Percentiles rank a stretch among this genome's conserved stretches.
Conservation (phyloP, 805 yeast species). For the Candida golubevii region DNA sequence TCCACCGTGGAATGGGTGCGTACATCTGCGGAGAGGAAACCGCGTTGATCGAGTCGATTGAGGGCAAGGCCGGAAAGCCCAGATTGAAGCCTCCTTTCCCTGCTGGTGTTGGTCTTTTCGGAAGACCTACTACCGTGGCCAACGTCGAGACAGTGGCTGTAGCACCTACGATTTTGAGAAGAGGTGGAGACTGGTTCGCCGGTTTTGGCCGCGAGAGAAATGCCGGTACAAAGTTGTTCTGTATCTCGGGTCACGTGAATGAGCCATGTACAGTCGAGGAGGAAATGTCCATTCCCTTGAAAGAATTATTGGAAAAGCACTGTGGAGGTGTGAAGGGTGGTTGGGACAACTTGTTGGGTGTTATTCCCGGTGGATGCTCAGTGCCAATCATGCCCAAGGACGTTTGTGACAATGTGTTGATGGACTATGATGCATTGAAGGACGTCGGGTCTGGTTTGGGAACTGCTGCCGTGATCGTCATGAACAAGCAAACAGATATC, state of each 20-base stretch:
- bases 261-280: conserved; percentile 92
- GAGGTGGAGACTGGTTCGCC: conserved; percentile 88
- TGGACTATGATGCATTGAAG: conserved; percentile 85
- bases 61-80: conserved; percentile 93
- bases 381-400: conserved; percentile 75
- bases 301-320: conserved; percentile 78
- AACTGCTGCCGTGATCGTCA: conserved; percentile 89
- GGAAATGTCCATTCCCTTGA: conserved; percentile 86
- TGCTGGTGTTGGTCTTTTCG: conserved; percentile 88
- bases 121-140: conserved; percentile 88
- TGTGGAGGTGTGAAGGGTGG: conserved; percentile 92
- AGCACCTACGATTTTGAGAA: conserved; percentile 82
- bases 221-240: conserved; percentile 76
- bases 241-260: conserved; percentile 87
- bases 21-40: conserved; percentile 93
- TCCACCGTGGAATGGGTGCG: conserved; percentile 93
- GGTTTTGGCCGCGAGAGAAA: conserved; percentile 82
- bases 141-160: conserved; percentile 90
- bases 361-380: conserved; percentile 88
- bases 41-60: conserved; percentile 80
- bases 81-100: conserved; percentile 94
- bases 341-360: conserved; percentile 86
- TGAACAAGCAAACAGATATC: conserved; percentile 83
- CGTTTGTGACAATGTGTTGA: conserved; percentile 62
- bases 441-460: conserved; percentile 87